Base-by-base conservation (phyloP, 2,329 filamentous ascomycete genomes). In the Exophiala oligosperma region DNA sequence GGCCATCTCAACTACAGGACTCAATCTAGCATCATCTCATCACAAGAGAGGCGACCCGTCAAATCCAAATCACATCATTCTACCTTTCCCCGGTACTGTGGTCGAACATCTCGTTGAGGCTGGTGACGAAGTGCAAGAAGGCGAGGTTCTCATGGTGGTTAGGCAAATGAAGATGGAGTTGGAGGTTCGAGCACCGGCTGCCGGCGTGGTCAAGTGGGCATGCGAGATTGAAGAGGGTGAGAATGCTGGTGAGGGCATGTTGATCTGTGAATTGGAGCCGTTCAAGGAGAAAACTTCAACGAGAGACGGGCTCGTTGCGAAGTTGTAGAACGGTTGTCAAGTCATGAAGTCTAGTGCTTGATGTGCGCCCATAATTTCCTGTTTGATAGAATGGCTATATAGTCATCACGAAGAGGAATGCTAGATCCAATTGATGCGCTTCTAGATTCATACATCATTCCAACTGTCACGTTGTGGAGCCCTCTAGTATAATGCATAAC, bases 131-230 rank as follows among this genome's bases (percentile, higher is more conserved):
- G 71, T 84, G 0, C 69, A 68, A 21, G 73, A 79, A 59, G 81
- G 82, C 1, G 79, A 86, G 40, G 71, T 81, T 0, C 73, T 87
- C 63, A 81, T 74, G 6, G 82, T 87, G 17, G 79, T 87, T 21
- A 81, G 82, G 69, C 84, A 87, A 70, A 87, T 87, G 84, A 87
- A 87, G 71, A 88, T 87, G 84, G 85, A 88, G 63, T 70, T 87
- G n/a, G 85, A 87, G 65, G 79, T 88, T 2, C 70, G 85, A 23
- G 76, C 76, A 54, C 73, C 75, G 14, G 73, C 74, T 3, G 72
- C 73, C 1, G 84, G 84, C 0, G 68, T 66, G 1, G 76, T 83
- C 3, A 72, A 68, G 1, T 85, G 82, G 79, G 76, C 81, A 71
- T 46, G 54, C 47, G 55, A 61, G 29, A 32, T 58, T 41, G 59